Conservation (phyloP, 192 early-diverging fungal species). For the Coemansia asiatica region DNA sequence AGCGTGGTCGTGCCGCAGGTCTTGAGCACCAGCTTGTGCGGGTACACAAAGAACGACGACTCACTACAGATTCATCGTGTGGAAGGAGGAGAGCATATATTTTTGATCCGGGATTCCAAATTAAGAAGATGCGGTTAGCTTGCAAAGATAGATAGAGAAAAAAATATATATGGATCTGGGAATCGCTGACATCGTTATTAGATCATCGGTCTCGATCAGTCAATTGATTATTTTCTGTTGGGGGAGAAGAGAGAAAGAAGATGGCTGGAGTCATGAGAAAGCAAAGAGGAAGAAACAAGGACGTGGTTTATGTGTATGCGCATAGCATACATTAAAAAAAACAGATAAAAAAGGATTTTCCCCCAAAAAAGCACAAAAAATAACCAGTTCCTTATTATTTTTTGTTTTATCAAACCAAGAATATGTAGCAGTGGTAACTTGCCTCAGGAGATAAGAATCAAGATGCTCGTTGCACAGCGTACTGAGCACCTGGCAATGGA, state of each 20-base stretch:
- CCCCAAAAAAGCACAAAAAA: not conserved
- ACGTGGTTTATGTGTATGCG: no score
- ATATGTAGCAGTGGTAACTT: not conserved
- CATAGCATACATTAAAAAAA: not conserved
- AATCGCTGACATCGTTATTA: not conserved
- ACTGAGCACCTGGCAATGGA: conserved; percentile 90
- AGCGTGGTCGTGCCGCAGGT: conserved; percentile 98
- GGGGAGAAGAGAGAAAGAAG: not conserved
- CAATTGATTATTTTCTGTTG: conserved; percentile 2
- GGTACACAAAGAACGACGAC: conserved; percentile 96
- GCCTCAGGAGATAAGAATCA: conserved; percentile 87
- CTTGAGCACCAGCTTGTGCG: conserved; percentile 94
- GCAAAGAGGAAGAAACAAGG: no score
- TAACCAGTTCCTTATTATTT: not conserved
- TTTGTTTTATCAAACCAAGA: not conserved
- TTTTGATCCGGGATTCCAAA: not conserved
- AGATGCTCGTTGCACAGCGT: conserved; percentile 78
- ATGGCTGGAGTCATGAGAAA: no score
- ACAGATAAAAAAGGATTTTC: conserved; percentile 1
- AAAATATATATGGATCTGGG: not conserved
- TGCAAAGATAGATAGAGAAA: conserved; percentile 1
- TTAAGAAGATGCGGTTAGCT: no score
- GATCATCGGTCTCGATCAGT: conserved; percentile 1
- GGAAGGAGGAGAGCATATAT: no score
- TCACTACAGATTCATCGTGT: conserved; percentile 64